Conservation (phyloP, 192 early-diverging fungal genomes). For the Umbelopsis sp. region DNA sequence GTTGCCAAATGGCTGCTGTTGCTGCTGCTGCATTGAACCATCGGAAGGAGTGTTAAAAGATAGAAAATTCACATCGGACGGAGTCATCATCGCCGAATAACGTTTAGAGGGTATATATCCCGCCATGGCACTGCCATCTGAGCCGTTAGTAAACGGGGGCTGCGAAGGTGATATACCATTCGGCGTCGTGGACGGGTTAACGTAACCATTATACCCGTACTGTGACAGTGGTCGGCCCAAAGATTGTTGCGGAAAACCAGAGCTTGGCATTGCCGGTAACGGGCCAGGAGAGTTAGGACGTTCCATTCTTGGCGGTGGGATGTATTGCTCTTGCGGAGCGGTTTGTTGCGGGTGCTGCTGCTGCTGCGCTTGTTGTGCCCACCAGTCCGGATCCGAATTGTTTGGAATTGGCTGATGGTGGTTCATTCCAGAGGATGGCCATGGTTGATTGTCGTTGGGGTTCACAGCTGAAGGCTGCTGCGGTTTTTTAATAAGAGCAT, state of each 20-base stretch:
- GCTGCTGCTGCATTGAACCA: neutral
- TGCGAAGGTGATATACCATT: slow-evolving; percentile 2
- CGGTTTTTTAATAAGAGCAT: slow-evolving; percentile 18
- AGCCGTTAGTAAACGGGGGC: neutral
- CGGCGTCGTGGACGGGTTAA: neutral
- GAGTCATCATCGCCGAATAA: neutral
- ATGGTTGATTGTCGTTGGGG: neutral
- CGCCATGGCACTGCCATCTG: neutral
- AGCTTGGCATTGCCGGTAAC: neutral
- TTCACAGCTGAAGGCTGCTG: neutral
- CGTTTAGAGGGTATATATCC: neutral
- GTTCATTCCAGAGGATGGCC: neutral
- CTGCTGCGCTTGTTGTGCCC: neutral
- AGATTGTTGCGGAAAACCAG: neutral
- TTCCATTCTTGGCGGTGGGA: slow-evolving; percentile 15
- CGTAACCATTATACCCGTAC: slow-evolving; percentile 8
- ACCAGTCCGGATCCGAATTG: neutral
- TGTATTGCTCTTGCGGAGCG: neutral
- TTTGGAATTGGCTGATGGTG: neutral
- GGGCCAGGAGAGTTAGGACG: slow-evolving; percentile 1
- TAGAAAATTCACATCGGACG: slow-evolving; percentile 1
- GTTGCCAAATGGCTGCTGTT: neutral
- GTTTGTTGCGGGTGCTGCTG: neutral
- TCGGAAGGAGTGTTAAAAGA: neutral
- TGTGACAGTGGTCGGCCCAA: neutral